Percentiles rank a stretch among this genome's conserved stretches.
Evolutionary conservation across 2,329 filamentous ascomycete species (phyloP).

Genomic region (Lanzia echinophila): DNA sequence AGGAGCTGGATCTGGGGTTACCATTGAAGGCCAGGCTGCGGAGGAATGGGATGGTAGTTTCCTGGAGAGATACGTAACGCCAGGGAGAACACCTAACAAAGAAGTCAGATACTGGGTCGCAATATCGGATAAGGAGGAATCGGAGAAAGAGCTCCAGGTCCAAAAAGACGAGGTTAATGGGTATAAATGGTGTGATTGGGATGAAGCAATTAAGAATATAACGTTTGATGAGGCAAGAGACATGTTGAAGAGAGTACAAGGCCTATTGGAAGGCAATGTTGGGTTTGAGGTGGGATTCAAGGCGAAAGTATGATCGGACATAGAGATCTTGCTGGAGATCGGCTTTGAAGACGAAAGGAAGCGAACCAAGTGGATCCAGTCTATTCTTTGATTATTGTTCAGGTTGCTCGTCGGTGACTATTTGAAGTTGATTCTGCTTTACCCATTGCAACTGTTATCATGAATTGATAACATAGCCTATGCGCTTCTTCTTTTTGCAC

Average conservation of each 20-base stretch:
- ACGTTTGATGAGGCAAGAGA: slow-evolving; percentile 13
- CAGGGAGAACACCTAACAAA: slow-evolving; percentile 13
- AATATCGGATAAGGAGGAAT: slow-evolving; percentile 2
- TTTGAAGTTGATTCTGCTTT: no score
- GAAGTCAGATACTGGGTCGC: slow-evolving; percentile 15
- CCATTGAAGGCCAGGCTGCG: slow-evolving; percentile 2
- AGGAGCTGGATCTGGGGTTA: background rate
- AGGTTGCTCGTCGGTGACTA: no score
- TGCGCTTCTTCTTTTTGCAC: no score
- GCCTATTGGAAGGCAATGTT: background rate
- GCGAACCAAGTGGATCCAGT: no score
- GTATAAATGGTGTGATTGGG: slow-evolving; percentile 16
- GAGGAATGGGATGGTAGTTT: slow-evolving; percentile 9
- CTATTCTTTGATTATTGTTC: no score
- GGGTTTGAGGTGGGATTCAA: background rate
- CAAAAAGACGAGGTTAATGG: slow-evolving; percentile 18
- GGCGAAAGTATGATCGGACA: background rate
- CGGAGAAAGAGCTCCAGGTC: slow-evolving; percentile 10
- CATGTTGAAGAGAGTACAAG: slow-evolving; percentile 11
- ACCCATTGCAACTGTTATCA: no score
- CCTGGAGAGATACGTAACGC: slow-evolving; percentile 12
- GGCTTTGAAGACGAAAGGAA: no score
- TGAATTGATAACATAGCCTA: no score
- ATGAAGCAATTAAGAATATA: slow-evolving; percentile 9
- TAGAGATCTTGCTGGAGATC: no score